Percentiles rank a stretch among this genome's conserved stretches.
Conservation (phyloP, 2,329 filamentous ascomycete species). For the Plenodomus biglobosus region DNA sequence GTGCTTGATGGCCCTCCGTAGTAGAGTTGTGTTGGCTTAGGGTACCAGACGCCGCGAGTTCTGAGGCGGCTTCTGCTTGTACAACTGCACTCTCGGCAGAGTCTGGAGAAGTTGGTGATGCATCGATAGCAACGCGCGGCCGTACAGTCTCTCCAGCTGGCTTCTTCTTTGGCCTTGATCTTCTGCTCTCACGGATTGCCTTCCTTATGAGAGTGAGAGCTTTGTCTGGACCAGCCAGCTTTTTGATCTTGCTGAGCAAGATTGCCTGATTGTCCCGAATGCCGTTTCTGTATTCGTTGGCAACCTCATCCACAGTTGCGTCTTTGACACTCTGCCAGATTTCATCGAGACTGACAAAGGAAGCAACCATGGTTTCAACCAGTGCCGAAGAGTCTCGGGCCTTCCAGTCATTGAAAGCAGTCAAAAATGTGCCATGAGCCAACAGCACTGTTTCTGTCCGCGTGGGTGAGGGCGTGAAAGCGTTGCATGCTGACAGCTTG, state of each 20-base stretch:
- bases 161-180: slow-evolving; percentile 64
- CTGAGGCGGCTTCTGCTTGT: slow-evolving; percentile 35
- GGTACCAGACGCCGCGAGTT: slow-evolving; percentile 29
- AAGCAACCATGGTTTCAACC: slow-evolving; percentile 81
- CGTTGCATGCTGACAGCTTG: slow-evolving; percentile 66
- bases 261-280: slow-evolving; percentile 80
- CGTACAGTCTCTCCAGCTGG: slow-evolving; percentile 66
- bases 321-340: slow-evolving; percentile 84
- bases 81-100: slow-evolving; percentile 42
- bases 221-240: slow-evolving; percentile 69
- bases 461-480: slow-evolving; percentile 65
- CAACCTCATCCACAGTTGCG: slow-evolving; percentile 70
- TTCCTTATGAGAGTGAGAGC: slow-evolving; percentile 74
- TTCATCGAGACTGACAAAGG: slow-evolving; percentile 80
- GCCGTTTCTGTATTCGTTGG: slow-evolving; percentile 75
- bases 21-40: slow-evolving; percentile 10
- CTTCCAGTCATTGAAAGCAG: slow-evolving; percentile 82
- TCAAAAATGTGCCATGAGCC: slow-evolving; percentile 72
- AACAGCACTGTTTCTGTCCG: slow-evolving; percentile 66
- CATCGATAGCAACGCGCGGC: slow-evolving; percentile 63
- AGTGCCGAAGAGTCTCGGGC: slow-evolving; percentile 75
- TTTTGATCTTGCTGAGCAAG: slow-evolving; percentile 77
- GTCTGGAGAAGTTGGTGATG: slow-evolving; percentile 29
- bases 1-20: slow-evolving; percentile 40
- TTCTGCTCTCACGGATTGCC: slow-evolving; percentile 71